phyloP scores from a whole-genome alignment of 495 filamentous ascomycete species.

The Hypoxylon subgilvum region DNA sequence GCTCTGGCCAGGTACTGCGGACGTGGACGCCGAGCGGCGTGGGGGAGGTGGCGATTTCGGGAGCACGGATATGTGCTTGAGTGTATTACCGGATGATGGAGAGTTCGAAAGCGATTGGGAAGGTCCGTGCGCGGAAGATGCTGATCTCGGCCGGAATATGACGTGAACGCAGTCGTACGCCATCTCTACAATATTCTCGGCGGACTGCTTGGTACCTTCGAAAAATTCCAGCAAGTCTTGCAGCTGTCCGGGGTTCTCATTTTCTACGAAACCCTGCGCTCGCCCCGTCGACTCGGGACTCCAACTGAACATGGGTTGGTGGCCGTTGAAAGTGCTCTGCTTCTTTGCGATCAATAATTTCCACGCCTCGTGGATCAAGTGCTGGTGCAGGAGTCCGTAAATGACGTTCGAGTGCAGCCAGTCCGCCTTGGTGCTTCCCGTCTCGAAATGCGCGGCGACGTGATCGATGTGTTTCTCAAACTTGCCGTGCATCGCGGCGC shows the following conservation, averaged over 20 bases:
- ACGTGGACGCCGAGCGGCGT: conserved; percentile 38
- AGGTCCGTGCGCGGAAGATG: conserved; percentile 14
- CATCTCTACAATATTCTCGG: conserved; percentile 47
- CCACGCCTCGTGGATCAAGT: conserved; percentile 54
- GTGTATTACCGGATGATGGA: conserved; percentile 6
- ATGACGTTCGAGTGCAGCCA: conserved; percentile 59
- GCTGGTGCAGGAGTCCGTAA: conserved; percentile 58
- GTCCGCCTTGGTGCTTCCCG: conserved; percentile 53
- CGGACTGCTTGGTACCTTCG: conserved; percentile 48
- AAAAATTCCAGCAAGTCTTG: conserved; percentile 60
- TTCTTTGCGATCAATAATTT: conserved; percentile 48
- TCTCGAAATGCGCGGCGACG: conserved; percentile 56
- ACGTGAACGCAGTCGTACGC: conserved; percentile 53
- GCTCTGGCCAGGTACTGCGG: conserved; percentile 25
- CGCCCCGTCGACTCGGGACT: conserved; percentile 52
- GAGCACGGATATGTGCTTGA: conserved; percentile 29
- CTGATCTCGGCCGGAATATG: conserved; percentile 41
- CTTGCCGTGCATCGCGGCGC: conserved; percentile 52
- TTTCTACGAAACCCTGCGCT: conserved; percentile 55
- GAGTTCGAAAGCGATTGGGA: conserved; percentile 10
- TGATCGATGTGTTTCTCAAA: conserved; percentile 59
- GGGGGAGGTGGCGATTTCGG: conserved; percentile 27
- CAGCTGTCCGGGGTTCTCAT: conserved; percentile 54
- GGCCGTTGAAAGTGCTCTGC: conserved; percentile 49
- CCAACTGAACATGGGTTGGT: conserved; percentile 57